Evolutionary conservation across 306 rosid species (phyloP).

Genomic region (Cicer bijugum): DNA sequence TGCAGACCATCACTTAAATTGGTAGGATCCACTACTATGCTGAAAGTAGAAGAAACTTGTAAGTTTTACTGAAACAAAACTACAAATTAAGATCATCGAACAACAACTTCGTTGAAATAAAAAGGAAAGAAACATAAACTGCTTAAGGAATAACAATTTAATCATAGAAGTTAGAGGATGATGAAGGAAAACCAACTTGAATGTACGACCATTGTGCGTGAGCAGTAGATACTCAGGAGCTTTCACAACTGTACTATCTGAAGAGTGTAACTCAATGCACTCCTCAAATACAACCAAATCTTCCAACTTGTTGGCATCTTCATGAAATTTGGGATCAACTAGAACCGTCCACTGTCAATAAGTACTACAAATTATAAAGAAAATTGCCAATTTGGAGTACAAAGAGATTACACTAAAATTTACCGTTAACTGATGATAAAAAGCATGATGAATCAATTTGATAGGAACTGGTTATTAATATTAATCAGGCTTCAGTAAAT

Average conservation of each 20-base stretch:
- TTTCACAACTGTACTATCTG: slow-evolving; percentile 72
- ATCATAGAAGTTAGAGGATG: slow-evolving; percentile 21
- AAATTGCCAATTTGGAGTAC: slow-evolving; percentile 27
- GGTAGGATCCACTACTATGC: slow-evolving; percentile 84
- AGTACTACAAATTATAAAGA: slow-evolving; percentile 39
- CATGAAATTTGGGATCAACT: slow-evolving; percentile 88
- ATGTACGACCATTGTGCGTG: slow-evolving; percentile 88
- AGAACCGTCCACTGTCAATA: slow-evolving; percentile 89
- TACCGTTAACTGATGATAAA: slow-evolving; percentile 1
- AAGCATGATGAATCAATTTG: too few species aligned
- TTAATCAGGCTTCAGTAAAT: too few species aligned
- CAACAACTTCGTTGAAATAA: slow-evolving; percentile 37
- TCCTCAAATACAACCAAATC: slow-evolving; percentile 93
- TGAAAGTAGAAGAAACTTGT: slow-evolving; percentile 56
- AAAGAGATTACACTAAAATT: slow-evolving; percentile 15
- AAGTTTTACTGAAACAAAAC: slow-evolving; percentile 23
- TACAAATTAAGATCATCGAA: slow-evolving; percentile 31
- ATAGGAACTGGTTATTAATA: too few species aligned
- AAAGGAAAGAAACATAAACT: slow-evolving; percentile 5
- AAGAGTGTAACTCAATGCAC: slow-evolving; percentile 79
- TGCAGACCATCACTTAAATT: slow-evolving; percentile 81
- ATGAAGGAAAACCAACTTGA: slow-evolving; percentile 64
- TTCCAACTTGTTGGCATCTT: slow-evolving; percentile 80
- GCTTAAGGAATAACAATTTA: slow-evolving; percentile 17
- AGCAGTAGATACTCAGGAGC: slow-evolving; percentile 87